These are phyloP conservation scores for Epichloe baconii DNA, from an alignment of 2,329 filamentous ascomycete species.

Conservation along the genomic window DNA sequence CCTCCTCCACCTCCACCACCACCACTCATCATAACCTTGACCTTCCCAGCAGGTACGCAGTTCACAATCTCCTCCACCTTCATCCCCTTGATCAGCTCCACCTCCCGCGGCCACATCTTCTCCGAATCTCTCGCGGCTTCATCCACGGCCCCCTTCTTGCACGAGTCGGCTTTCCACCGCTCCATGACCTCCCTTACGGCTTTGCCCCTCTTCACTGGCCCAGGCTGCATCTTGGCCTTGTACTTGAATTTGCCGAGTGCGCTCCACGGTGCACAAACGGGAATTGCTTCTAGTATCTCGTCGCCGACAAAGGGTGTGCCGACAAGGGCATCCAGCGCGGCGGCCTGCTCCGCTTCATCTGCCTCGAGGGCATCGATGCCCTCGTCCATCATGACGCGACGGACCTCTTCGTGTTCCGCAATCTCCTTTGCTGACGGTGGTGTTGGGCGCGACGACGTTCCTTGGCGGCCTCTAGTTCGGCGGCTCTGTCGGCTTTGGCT, in stretches of 20 bases:
- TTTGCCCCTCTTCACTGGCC: conserved; percentile 83
- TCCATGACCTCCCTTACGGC: conserved; percentile 83
- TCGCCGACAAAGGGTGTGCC: conserved; percentile 70
- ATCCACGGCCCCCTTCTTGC: conserved; percentile 45
- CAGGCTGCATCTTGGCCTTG: conserved; percentile 89
- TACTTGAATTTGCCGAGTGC: conserved; percentile 68
- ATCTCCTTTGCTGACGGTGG: conserved; percentile 60
- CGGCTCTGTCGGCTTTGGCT: conserved; percentile 53
- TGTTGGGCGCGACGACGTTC: conserved; percentile 72
- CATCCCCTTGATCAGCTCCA: conserved; percentile 69
- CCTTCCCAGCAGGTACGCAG: conserved; percentile 64
- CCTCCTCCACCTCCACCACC: conserved; percentile 23
- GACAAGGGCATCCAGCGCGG: conserved; percentile 56
- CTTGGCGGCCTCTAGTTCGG: conserved; percentile 55
- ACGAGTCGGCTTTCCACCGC: conserved; percentile 58
- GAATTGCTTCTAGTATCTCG: conserved; percentile 58
- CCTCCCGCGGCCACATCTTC: conserved; percentile 71
- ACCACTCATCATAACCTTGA: conserved; percentile 64
- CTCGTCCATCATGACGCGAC: conserved; percentile 46
- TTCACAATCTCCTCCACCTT: conserved; percentile 76
- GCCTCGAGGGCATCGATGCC: conserved; percentile 48
- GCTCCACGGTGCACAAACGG: conserved; percentile 51
- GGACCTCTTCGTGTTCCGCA: conserved; percentile 61
- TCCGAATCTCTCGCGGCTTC: conserved; percentile 50
- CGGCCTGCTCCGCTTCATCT: conserved; percentile 40